phyloP scores from a whole-genome alignment of 441 rosid genomes.

The Adansonia grandidieri region DNA sequence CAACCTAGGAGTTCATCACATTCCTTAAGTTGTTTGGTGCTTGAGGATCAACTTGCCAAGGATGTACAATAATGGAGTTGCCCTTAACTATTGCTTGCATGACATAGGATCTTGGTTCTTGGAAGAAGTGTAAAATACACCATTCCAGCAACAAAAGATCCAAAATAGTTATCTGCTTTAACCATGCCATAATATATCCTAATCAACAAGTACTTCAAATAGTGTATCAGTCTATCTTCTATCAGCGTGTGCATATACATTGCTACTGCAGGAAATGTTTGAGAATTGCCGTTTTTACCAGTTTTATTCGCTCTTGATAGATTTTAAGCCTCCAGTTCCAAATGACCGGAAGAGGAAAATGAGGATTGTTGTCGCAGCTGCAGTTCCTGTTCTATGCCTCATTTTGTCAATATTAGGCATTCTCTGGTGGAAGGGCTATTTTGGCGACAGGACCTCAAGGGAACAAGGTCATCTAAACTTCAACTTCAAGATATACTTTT shows the following conservation, averaged over 20 bases:
- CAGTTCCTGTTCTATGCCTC: constrained; percentile 21
- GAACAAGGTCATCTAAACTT: constrained; percentile 32
- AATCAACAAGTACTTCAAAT: background rate
- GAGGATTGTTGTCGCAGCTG: constrained; percentile 27
- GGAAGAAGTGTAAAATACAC: background rate
- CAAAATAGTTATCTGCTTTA: background rate
- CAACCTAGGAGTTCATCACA: background rate
- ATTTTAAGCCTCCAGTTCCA: constrained; percentile 24
- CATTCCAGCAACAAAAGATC: background rate
- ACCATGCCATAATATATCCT: background rate
- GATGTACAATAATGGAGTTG: background rate
- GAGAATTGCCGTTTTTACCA: background rate
- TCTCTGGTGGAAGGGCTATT: constrained; percentile 38
- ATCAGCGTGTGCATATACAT: background rate
- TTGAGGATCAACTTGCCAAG: background rate
- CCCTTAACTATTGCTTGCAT: background rate
- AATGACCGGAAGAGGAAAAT: constrained; percentile 8
- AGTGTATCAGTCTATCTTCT: background rate
- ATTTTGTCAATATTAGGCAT: constrained; percentile 28
- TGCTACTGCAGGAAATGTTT: background rate
- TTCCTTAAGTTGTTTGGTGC: background rate
- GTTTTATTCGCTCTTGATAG: background rate
- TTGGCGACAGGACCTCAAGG: constrained; percentile 7
- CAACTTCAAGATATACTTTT: background rate
- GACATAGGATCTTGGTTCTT: background rate